phyloP scores from a whole-genome alignment of 1,284 basidiomycete species.

The Ganoderma meredithae region DNA sequence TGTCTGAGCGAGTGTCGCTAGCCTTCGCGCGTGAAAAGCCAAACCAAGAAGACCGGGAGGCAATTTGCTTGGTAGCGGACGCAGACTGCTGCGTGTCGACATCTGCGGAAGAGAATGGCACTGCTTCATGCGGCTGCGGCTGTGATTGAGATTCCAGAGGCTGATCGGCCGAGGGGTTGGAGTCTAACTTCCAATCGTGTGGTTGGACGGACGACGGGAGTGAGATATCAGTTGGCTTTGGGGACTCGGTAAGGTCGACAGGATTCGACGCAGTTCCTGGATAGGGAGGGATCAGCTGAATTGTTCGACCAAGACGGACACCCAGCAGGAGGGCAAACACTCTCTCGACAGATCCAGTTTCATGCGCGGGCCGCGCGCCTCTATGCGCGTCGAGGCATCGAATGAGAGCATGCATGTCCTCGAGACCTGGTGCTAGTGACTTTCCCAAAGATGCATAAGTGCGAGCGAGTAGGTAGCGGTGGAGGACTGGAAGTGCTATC shows the following conservation, averaged over 20 bases:
- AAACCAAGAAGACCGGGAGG: constrained; percentile 29
- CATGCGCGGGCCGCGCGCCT: too few species aligned
- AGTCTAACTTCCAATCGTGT: neutral
- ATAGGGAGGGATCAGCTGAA: neutral
- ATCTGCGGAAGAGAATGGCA: constrained; percentile 19
- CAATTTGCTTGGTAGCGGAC: constrained; percentile 19
- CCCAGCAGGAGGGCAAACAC: too few species aligned
- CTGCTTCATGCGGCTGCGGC: neutral
- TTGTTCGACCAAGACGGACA: neutral
- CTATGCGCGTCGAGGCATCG: too few species aligned
- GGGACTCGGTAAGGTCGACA: constrained; percentile 25
- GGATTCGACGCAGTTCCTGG: constrained; percentile 23
- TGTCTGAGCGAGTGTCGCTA: neutral
- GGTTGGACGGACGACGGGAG: neutral
- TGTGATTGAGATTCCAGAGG: neutral
- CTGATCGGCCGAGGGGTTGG: neutral
- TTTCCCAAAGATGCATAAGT: too few species aligned
- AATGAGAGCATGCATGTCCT: too few species aligned
- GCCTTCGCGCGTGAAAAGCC: constrained; percentile 24
- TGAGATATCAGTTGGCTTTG: constrained; percentile 4
- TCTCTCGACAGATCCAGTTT: too few species aligned
- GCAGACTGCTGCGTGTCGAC: constrained; percentile 20
- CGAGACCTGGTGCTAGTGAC: too few species aligned
- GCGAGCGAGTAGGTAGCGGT: too few species aligned
- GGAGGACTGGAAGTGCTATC: too few species aligned